A percentile compares a stretch with the other conserved stretches of the same genome.
These are phyloP conservation scores for Naganishia onofrii DNA, from an alignment of 768 basidiomycete genomes.

Conservation along the genomic window DNA sequence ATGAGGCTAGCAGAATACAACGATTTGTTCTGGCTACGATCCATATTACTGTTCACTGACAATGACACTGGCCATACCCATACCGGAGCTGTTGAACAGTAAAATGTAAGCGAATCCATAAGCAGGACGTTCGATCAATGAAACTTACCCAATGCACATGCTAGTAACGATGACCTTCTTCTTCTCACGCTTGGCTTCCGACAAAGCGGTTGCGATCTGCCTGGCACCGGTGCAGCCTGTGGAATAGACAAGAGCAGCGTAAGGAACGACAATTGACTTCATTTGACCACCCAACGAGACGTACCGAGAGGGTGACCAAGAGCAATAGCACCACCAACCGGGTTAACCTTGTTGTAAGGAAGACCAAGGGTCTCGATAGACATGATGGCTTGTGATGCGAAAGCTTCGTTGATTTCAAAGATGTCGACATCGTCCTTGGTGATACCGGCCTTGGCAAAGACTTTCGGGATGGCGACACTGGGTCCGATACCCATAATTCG, in stretches of 20 bases:
- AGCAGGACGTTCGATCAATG: background rate
- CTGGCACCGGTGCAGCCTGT: slow-evolving; percentile 68
- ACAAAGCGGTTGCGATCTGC: slow-evolving; percentile 83
- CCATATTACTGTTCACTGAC: slow-evolving; percentile 44
- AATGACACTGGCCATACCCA: slow-evolving; percentile 34
- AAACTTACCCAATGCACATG: slow-evolving; percentile 62
- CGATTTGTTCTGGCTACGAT: slow-evolving; percentile 3
- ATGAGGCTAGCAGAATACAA: slow-evolving; percentile 9
- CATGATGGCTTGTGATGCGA: slow-evolving; percentile 83
- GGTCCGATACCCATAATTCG: slow-evolving; percentile 62
- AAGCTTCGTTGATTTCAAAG: slow-evolving; percentile 61
- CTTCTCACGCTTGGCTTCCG: slow-evolving; percentile 69
- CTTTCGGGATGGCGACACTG: slow-evolving; percentile 74
- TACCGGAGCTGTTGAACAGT: slow-evolving; percentile 2
- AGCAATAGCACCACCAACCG: slow-evolving; percentile 57
- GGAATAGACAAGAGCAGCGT: slow-evolving; percentile 42
- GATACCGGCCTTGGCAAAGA: slow-evolving; percentile 66
- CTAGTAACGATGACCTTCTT: slow-evolving; percentile 75
- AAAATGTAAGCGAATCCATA: slow-evolving; percentile 17
- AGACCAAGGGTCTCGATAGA: slow-evolving; percentile 77
- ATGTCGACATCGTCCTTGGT: slow-evolving; percentile 55
- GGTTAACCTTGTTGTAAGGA: slow-evolving; percentile 66
- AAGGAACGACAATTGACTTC: slow-evolving; percentile 5
- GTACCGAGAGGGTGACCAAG: slow-evolving; percentile 59
- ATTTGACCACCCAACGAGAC: background rate